Percentiles rank a stretch among this genome's conserved stretches.
Conservation (phyloP, 768 basidiomycete species). For the Amanita molliuscula region DNA sequence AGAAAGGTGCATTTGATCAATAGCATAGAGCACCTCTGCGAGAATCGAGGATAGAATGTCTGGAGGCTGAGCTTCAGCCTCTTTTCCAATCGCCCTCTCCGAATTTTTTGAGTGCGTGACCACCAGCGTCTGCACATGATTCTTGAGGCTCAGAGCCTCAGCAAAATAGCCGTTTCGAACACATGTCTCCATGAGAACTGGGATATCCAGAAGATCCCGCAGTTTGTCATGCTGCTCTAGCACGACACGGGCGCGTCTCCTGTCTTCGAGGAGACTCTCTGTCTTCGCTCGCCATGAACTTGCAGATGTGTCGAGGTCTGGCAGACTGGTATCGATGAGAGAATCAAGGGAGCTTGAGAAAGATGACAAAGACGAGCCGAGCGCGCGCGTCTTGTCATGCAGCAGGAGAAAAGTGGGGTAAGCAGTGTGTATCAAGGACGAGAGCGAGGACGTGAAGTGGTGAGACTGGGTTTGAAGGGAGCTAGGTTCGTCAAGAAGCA, state of each 20-base stretch:
- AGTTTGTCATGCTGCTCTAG: conserved; percentile 92
- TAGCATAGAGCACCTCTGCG: conserved; percentile 56
- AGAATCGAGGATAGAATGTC: conserved; percentile 51
- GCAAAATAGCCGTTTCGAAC: conserved; percentile 87
- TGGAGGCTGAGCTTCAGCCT: conserved; percentile 18
- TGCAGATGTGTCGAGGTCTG: conserved; percentile 66
- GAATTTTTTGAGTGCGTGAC: conserved; percentile 13
- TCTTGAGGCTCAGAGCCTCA: conserved; percentile 80
- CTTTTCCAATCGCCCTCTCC: conserved; percentile 21
- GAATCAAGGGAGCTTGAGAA: conserved; percentile 65
- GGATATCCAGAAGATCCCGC: conserved; percentile 83
- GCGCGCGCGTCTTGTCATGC: conserved; percentile 66
- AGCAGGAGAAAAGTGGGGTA: conserved; percentile 90
- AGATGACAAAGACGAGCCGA: conserved; percentile 62
- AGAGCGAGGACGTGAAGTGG: conserved; percentile 82
- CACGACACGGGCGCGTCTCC: conserved; percentile 73
- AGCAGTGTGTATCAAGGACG: conserved; percentile 82
- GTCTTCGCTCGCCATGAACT: conserved; percentile 62
- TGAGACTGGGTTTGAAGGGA: conserved; percentile 75
- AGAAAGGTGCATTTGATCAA: conserved; percentile 66
- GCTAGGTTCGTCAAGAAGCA: conserved; percentile 66
- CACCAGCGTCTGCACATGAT: conserved; percentile 52
- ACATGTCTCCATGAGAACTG: conserved; percentile 85
- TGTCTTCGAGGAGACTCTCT: conserved; percentile 63
- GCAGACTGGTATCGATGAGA: conserved; percentile 58